phyloP scores from a whole-genome alignment of 441 rosid species.

The Gossypium gossypioides region DNA sequence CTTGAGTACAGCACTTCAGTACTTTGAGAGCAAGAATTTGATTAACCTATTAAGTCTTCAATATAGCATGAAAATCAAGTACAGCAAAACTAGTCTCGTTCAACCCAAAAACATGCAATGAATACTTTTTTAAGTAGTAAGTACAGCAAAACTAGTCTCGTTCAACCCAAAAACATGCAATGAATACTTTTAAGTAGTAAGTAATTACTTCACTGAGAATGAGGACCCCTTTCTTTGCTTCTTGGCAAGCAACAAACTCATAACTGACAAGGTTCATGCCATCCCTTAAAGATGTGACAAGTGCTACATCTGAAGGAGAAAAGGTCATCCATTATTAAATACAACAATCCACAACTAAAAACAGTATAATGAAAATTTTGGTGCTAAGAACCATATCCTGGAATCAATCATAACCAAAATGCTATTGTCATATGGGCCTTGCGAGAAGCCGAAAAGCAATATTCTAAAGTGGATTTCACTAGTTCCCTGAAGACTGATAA shows the following conservation, averaged over 20 bases:
- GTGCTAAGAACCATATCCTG: background rate
- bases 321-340: conserved; percentile 1
- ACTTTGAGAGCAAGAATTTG: background rate
- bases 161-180: background rate
- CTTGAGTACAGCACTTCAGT: background rate
- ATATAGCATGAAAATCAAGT: conserved; percentile 1
- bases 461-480: background rate
- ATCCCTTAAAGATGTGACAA: conserved; percentile 93
- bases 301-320: conserved; percentile 69
- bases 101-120: background rate
- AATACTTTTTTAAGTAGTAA: conserved; percentile 9
- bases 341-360: background rate
- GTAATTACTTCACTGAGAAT: conserved; percentile 89
- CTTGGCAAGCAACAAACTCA: conserved; percentile 99
- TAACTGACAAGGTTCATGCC: conserved; percentile 99
- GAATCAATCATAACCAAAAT: background rate
- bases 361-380: background rate
- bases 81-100: background rate
- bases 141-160: background rate
- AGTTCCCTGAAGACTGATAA: background rate
- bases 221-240: conserved; percentile 89
- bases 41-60: background rate
- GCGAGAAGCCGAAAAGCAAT: background rate
- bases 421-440: background rate
- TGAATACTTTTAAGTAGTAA: conserved; percentile 10